Percentiles rank a stretch among this genome's conserved stretches.
Evolutionary conservation across 345 rosid species (phyloP).

Genomic region (Aquilaria malaccensis): DNA sequence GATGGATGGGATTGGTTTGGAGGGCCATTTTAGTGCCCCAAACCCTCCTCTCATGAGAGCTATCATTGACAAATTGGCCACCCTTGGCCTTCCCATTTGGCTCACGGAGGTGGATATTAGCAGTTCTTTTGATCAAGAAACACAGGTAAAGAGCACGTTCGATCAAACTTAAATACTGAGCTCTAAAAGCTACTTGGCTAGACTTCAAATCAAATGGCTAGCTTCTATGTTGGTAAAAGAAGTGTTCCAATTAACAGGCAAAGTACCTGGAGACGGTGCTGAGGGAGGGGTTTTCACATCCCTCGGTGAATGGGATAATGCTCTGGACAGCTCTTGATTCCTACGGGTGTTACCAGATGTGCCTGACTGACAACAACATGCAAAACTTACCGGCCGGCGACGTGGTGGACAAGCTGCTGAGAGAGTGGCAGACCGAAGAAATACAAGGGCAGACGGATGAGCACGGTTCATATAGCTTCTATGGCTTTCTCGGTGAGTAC

Average conservation of each 20-base stretch:
- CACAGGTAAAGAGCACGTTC: slow-evolving; percentile 36
- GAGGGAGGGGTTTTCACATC: slow-evolving; percentile 88
- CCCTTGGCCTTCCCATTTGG: slow-evolving; percentile 71
- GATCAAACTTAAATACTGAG: too few species aligned
- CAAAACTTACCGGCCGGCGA: slow-evolving; percentile 70
- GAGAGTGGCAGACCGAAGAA: slow-evolving; percentile 49
- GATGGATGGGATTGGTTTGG: slow-evolving; percentile 73
- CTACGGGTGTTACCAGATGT: slow-evolving; percentile 78
- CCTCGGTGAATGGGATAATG: slow-evolving; percentile 72
- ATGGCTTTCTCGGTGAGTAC: slow-evolving; percentile 71
- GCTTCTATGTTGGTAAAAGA: too few species aligned
- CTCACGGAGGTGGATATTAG: slow-evolving; percentile 83
- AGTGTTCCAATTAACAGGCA: slow-evolving; percentile 27
- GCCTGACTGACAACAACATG: slow-evolving; percentile 55
- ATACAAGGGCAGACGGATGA: slow-evolving; percentile 34
- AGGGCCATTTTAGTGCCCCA: slow-evolving; percentile 65
- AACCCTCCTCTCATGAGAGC: slow-evolving; percentile 70
- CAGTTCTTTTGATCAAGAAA: slow-evolving; percentile 25
- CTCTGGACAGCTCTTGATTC: slow-evolving; percentile 83
- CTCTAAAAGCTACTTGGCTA: too few species aligned
- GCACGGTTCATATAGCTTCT: slow-evolving; percentile 56
- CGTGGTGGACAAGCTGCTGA: slow-evolving; percentile 49
- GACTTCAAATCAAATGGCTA: too few species aligned
- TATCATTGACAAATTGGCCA: slow-evolving; percentile 60
- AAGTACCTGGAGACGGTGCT: slow-evolving; percentile 59